A percentile compares a stretch with the other conserved stretches of the same genome.
Conservation (phyloP, 2,329 filamentous ascomycete genomes). For the Alternaria triticina region DNA sequence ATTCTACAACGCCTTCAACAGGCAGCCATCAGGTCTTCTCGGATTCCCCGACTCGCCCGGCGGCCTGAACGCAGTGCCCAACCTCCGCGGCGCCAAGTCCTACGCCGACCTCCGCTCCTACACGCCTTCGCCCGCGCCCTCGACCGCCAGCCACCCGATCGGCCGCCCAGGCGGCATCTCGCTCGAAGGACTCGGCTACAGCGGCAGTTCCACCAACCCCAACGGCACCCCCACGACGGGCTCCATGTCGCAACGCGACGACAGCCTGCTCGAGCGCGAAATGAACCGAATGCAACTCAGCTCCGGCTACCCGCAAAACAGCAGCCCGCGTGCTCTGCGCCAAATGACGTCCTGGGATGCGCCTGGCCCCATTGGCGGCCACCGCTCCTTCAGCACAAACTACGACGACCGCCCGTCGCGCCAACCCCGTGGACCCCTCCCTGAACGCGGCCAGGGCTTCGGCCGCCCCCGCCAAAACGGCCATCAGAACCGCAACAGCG, state of each 20-base stretch:
- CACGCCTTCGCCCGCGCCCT: conserved; percentile 89
- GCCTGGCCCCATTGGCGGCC: conserved; percentile 68
- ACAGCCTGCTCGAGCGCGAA: conserved; percentile 67
- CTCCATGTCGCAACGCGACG: conserved; percentile 59
- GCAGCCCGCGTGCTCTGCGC: conserved; percentile 65
- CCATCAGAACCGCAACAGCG: conserved; percentile 66
- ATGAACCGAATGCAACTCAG: conserved; percentile 65
- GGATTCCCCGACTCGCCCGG: conserved; percentile 77
- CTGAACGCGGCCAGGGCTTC: conserved; percentile 66
- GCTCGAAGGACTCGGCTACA: conserved; percentile 52
- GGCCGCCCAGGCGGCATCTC: conserved; percentile 66
- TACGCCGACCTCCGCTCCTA: conserved; percentile 95
- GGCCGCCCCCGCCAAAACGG: conserved; percentile 64
- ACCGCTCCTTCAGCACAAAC: conserved; percentile 65
- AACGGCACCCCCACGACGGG: conserved; percentile 68
- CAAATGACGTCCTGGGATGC: conserved; percentile 67
- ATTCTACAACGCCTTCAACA: conserved; percentile 77
- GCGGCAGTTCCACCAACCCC: conserved; percentile 68
- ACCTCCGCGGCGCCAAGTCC: conserved; percentile 91
- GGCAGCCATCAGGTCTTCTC: conserved; percentile 81
- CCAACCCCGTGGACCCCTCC: conserved; percentile 67
- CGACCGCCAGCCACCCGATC: conserved; percentile 84
- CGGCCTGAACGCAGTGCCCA: conserved; percentile 72
- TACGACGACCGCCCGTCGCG: conserved; percentile 66
- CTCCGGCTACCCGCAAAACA: conserved; percentile 56